Conservation (phyloP, 495 filamentous ascomycete genomes). For the Neurospora sp. region DNA sequence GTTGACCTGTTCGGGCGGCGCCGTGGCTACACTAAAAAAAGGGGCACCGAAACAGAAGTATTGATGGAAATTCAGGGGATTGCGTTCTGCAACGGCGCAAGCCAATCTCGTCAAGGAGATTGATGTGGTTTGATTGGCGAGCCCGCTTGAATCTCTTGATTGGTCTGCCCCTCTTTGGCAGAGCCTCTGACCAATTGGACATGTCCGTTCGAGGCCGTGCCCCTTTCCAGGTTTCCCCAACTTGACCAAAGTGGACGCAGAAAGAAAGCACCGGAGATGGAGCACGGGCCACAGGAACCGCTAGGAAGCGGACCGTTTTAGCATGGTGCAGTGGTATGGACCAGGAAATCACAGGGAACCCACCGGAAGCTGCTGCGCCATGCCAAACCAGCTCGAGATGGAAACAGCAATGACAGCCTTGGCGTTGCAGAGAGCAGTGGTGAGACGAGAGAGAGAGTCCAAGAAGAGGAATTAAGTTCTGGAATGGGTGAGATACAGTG, state of each 20-base stretch:
- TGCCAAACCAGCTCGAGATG: not conserved
- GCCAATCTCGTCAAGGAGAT: slow-evolving; percentile 24
- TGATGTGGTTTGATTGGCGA: slow-evolving; percentile 11
- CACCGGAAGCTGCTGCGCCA: not conserved
- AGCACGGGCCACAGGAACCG: not conserved
- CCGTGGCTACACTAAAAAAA: not conserved
- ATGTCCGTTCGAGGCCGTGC: not conserved
- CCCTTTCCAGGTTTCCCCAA: not conserved
- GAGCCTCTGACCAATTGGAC: not conserved
- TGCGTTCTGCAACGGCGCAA: not conserved
- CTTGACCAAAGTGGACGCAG: not conserved
- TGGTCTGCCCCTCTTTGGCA: not conserved
- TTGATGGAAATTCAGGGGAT: slow-evolving; percentile 1
- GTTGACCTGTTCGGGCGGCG: not conserved
- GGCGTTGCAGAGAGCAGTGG: not conserved
- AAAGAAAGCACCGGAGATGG: not conserved
- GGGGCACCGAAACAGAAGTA: not conserved
- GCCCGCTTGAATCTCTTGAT: not conserved
- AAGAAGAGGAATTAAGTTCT: not conserved
- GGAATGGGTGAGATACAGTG: not conserved
- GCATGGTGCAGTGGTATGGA: not conserved
- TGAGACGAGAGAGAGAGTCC: not conserved
- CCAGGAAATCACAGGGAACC: not conserved
- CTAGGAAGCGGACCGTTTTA: not conserved
- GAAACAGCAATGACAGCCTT: not conserved